Percentiles rank a stretch among this genome's conserved stretches.
phyloP scores from a whole-genome alignment of 129 eudicot genomes.

The Gnaphalium uliginosum region DNA sequence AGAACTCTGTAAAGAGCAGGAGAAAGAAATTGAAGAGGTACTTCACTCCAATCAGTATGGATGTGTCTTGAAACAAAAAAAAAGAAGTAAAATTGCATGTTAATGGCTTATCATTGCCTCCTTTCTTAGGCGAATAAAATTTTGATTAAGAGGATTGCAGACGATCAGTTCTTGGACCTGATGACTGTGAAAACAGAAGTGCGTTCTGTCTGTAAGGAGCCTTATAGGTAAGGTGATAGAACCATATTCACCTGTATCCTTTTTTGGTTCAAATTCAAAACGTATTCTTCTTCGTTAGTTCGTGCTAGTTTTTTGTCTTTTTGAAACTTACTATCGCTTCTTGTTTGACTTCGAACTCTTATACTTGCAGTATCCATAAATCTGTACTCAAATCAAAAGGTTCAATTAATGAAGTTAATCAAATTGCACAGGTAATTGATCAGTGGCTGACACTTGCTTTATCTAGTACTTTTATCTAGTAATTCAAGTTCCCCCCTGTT shows the following conservation, averaged over 20 bases:
- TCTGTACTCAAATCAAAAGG: conserved; percentile 42
- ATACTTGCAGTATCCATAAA: conserved; percentile 46
- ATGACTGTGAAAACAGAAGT: conserved; percentile 43
- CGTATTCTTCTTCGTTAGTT: not conserved
- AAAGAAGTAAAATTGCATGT: not conserved
- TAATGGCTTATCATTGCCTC: conserved; percentile 18
- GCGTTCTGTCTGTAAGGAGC: conserved; percentile 41
- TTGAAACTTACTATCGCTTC: conserved; percentile 10
- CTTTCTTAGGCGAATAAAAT: conserved; percentile 46
- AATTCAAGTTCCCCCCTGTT: conserved; percentile 21
- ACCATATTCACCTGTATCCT: not conserved
- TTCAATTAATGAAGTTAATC: conserved; percentile 75
- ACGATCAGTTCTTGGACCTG: conserved; percentile 42
- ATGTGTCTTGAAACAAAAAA: conserved; percentile 10
- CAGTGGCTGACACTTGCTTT: conserved; percentile 11
- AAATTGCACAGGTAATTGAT: conserved; percentile 69
- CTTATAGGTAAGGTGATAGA: conserved; percentile 58
- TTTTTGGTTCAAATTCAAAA: not conserved
- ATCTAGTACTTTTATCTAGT: conserved; percentile 23
- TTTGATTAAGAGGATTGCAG: conserved; percentile 42
- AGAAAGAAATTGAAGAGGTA: conserved; percentile 90
- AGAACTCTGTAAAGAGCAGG: conserved; percentile 87
- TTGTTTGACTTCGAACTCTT: conserved; percentile 19
- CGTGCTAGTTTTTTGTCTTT: not conserved
- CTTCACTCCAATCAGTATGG: conserved; percentile 8